Evolutionary conservation across 495 filamentous ascomycete genomes (phyloP), one percentile per base, ranked within the genome.

Genomic region (Hypoxylon fuscum): DNA sequence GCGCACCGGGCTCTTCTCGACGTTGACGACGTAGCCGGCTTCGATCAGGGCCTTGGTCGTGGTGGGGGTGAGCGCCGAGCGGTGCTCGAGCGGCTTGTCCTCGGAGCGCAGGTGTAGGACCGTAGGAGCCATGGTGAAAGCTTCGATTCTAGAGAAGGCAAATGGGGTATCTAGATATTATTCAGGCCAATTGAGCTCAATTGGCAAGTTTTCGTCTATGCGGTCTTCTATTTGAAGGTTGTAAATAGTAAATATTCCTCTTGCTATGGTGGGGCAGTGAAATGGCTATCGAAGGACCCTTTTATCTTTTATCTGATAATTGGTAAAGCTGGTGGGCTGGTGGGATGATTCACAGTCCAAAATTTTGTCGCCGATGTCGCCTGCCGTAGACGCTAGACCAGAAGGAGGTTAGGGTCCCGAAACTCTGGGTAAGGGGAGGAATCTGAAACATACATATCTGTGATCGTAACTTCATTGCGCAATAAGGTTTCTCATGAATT

Each of bases 21-120:
- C 86, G 32, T 89, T 85, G 69, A 98, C 87, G 2, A 83, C 79
- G 72, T 96, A 98, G 57, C 90, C 95, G 21, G 91, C 89, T 70
- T 91, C 84, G 42, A 96, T 79, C 49, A 98, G 85, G 45, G 86
- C 83, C 76, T 91, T 90, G 52, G 89, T 79, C 20, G 90, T 95
- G 22, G 86, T 82, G 18, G 79, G 79, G 8, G 80, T 83, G 40
- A 81, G 76, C 29, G 83, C 80, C 32, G 80, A 81, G 45, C 83
- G 77, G 67, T 82, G 82, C 75, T 86, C 83, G 32, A 85, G 70
- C n/a, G 78, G 81, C 76, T 86, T 84, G 64, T 77, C 76, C 68
- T 81, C 74, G 49, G 75, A 73, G 42, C 77, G 74, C 15, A 80
- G 72, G 44, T 79, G 78, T n/a, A 81, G 61, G 55, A 77, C 59